phyloP scores from a whole-genome alignment of 768 basidiomycete genomes.

The Tremella fuciformis region DNA sequence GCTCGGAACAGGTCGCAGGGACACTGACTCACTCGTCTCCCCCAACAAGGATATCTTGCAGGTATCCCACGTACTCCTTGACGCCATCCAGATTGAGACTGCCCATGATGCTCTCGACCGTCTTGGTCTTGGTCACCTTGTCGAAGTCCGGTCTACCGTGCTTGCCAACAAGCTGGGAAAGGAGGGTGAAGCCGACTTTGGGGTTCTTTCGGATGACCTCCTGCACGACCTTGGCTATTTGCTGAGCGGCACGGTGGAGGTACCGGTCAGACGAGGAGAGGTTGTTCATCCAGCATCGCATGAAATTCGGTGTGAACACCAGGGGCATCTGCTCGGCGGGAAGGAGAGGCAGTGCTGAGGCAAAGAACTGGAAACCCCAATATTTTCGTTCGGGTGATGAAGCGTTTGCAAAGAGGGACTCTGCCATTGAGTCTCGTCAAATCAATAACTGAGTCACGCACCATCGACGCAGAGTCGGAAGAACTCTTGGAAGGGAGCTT shows the following conservation, averaged over 20 bases:
- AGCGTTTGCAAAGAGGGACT: conserved; percentile 77
- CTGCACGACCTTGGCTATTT: conserved; percentile 76
- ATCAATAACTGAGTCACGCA: conserved; percentile 50
- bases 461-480: conserved; percentile 89
- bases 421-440: conserved; percentile 54
- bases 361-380: conserved; percentile 93
- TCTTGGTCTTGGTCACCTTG: conserved; percentile 85
- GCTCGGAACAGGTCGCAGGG: not conserved
- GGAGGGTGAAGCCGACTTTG: conserved; percentile 74
- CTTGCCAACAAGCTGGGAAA: conserved; percentile 77
- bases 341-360: conserved; percentile 69
- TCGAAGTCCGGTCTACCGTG: conserved; percentile 86
- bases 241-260: conserved; percentile 80
- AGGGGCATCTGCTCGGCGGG: conserved; percentile 68
- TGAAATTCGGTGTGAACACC: conserved; percentile 90
- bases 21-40: conserved; percentile 28
- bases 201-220: conserved; percentile 71
- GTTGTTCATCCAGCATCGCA: conserved; percentile 96
- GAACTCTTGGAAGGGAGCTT: conserved; percentile 81
- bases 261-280: conserved; percentile 82
- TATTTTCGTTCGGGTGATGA: conserved; percentile 85
- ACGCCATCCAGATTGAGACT: conserved; percentile 73
- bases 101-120: conserved; percentile 76
- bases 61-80: conserved; percentile 68
- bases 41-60: conserved; percentile 64